Percentiles rank a stretch among this genome's conserved stretches.
phyloP scores from a whole-genome alignment of 352 stramenopile genomes.

The Globisporangium viniferum region DNA sequence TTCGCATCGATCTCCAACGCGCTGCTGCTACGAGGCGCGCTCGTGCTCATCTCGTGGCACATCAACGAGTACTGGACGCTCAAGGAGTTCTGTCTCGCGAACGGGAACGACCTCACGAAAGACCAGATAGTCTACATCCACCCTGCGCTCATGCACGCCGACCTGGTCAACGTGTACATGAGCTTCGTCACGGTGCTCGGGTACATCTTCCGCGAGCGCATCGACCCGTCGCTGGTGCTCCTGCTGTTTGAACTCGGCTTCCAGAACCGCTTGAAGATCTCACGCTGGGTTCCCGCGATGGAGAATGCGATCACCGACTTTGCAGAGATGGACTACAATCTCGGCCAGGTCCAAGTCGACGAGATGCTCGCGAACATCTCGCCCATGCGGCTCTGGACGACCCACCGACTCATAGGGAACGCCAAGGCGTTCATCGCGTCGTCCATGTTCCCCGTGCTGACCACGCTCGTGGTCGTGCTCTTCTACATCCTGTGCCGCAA shows the following conservation, averaged over 20 bases:
- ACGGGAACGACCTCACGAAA: conserved; percentile 20
- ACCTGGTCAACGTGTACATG: conserved; percentile 37
- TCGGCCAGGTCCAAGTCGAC: background rate
- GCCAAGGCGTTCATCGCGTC: background rate
- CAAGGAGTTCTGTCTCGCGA: conserved; percentile 25
- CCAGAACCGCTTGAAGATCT: conserved; percentile 12
- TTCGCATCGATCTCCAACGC: conserved; percentile 33
- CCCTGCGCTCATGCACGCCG: conserved; percentile 22
- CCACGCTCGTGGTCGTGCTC: background rate
- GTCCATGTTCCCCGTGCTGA: background rate
- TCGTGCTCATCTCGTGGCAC: conserved; percentile 30
- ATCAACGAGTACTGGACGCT: conserved; percentile 40
- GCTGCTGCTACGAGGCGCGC: conserved; percentile 28
- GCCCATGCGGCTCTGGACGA: background rate
- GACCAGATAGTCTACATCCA: conserved; percentile 23
- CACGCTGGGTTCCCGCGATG: background rate
- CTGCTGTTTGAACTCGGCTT: conserved; percentile 26
- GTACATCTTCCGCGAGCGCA: conserved; percentile 23
- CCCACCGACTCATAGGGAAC: background rate
- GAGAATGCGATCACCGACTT: background rate
- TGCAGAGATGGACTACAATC: background rate
- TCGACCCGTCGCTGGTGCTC: conserved; percentile 33
- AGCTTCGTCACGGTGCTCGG: conserved; percentile 23
- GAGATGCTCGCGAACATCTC: background rate
- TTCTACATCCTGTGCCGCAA: conserved; percentile 27